Percentiles rank a stretch among this genome's conserved stretches.
These are phyloP conservation scores for Penicillium sp. DNA, from an alignment of 2,329 filamentous ascomycete genomes.

Conservation along the genomic window DNA sequence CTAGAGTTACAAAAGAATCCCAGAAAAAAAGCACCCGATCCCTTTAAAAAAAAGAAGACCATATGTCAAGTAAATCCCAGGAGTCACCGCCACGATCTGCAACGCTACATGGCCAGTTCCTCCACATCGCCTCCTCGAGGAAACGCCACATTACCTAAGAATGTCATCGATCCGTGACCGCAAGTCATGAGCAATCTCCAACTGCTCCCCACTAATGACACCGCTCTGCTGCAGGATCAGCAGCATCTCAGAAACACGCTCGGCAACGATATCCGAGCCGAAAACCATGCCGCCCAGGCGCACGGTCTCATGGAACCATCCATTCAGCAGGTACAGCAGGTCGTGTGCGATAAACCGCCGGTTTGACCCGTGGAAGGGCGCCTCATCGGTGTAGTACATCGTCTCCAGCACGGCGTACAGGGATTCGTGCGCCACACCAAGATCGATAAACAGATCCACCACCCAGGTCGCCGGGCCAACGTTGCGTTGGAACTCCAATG, in stretches of 20 bases:
- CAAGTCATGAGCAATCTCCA: conserved; percentile 44
- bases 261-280: conserved; percentile 60
- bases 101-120: neutral
- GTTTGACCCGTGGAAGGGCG: conserved; percentile 61
- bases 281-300: conserved; percentile 57
- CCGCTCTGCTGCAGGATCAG: conserved; percentile 45
- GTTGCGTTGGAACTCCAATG: conserved; percentile 50
- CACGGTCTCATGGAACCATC: conserved; percentile 61
- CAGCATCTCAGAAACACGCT: conserved; percentile 48
- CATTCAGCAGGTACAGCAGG: conserved; percentile 60
- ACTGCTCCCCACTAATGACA: conserved; percentile 37
- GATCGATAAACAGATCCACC: conserved; percentile 64
- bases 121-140: neutral
- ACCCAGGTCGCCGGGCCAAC: conserved; percentile 57
- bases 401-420: conserved; percentile 63
- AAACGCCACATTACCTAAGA: conserved; percentile 33
- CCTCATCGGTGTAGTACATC: conserved; percentile 67
- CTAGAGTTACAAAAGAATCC: conserved; percentile 12
- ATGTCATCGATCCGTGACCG: conserved; percentile 43
- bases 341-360: conserved; percentile 60
- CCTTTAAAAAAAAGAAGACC: neutral
- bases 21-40: neutral
- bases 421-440: conserved; percentile 61
- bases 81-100: conserved; percentile 4
- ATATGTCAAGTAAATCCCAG: conserved; percentile 4